These are phyloP conservation scores for Tricharina praecox DNA, from an alignment of 495 filamentous ascomycete species.

Conservation along the genomic window DNA sequence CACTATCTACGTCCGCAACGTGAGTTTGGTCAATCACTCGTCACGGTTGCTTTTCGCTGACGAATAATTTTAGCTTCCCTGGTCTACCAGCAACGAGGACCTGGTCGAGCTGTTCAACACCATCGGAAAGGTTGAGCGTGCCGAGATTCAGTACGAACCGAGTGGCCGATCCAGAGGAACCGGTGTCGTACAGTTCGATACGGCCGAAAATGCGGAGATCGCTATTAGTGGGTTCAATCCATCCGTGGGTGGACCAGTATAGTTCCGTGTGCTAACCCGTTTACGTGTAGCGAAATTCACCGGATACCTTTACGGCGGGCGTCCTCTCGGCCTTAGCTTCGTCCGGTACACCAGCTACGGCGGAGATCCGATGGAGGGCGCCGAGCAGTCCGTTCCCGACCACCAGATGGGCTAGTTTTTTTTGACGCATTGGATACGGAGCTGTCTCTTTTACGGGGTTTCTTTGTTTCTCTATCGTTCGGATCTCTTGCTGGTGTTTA, in stretches of 20 bases:
- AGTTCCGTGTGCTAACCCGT: background rate
- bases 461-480: background rate
- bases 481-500: background rate
- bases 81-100: slow-evolving; percentile 98
- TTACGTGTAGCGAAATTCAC: slow-evolving; percentile 77
- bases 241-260: no score
- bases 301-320: slow-evolving; percentile 91
- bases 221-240: slow-evolving; percentile 48
- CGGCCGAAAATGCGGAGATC: slow-evolving; percentile 67
- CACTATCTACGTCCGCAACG: slow-evolving; percentile 90
- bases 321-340: slow-evolving; percentile 78
- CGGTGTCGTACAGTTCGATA: slow-evolving; percentile 87
- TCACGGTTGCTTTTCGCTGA: background rate
- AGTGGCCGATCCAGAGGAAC: slow-evolving; percentile 90
- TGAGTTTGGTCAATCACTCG: slow-evolving; percentile 45
- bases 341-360: slow-evolving; percentile 68
- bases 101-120: slow-evolving; percentile 90
- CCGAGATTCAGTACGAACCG: slow-evolving; percentile 95
- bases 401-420: slow-evolving; percentile 83
- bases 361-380: slow-evolving; percentile 67
- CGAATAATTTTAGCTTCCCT: slow-evolving; percentile 52
- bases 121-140: slow-evolving; percentile 92
- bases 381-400: slow-evolving; percentile 66
- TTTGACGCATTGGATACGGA: background rate
- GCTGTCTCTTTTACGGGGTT: background rate